phyloP scores from a whole-genome alignment of 2,329 filamentous ascomycete species.

The Didymella exigua region DNA sequence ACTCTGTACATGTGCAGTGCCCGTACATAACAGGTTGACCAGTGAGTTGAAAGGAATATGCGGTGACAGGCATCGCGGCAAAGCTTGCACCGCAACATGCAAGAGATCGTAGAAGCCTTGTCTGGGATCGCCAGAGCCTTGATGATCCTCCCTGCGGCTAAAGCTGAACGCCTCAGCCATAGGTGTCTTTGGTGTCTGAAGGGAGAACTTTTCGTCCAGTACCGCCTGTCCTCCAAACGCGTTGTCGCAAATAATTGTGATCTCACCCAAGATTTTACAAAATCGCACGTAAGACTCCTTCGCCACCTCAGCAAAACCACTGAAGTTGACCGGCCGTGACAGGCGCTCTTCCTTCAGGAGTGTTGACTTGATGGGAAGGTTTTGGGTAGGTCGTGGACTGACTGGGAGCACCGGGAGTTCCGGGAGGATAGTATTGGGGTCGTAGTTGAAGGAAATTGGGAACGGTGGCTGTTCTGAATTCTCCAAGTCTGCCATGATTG shows the following conservation, averaged over 20 bases:
- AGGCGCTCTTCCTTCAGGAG: slow-evolving; percentile 66
- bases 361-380: slow-evolving; percentile 42
- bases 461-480: slow-evolving; percentile 85
- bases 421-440: slow-evolving; percentile 51
- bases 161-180: slow-evolving; percentile 95
- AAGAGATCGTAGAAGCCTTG: slow-evolving; percentile 95
- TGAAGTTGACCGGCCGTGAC: slow-evolving; percentile 66
- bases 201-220: slow-evolving; percentile 91
- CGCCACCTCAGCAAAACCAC: slow-evolving; percentile 72
- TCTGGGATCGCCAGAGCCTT: slow-evolving; percentile 76
- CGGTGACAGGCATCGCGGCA: slow-evolving; percentile 89
- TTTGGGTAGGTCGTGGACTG: slow-evolving; percentile 43
- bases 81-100: slow-evolving; percentile 91
- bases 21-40: slow-evolving; percentile 93
- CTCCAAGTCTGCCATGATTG: slow-evolving; percentile 91
- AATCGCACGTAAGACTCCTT: slow-evolving; percentile 89
- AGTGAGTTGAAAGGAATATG: slow-evolving; percentile 92
- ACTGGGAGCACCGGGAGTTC: slow-evolving; percentile 39
- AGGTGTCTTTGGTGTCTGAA: slow-evolving; percentile 88
- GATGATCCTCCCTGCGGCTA: slow-evolving; percentile 77
- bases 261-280: slow-evolving; percentile 92
- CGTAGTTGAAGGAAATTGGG: slow-evolving; percentile 67
- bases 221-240: slow-evolving; percentile 96
- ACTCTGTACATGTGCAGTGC: slow-evolving; percentile 90
- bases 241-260: slow-evolving; percentile 95